Evolutionary conservation across 371 early-diverging fungal genomes (phyloP).

Genomic region (Capillidium rhysosporum): DNA sequence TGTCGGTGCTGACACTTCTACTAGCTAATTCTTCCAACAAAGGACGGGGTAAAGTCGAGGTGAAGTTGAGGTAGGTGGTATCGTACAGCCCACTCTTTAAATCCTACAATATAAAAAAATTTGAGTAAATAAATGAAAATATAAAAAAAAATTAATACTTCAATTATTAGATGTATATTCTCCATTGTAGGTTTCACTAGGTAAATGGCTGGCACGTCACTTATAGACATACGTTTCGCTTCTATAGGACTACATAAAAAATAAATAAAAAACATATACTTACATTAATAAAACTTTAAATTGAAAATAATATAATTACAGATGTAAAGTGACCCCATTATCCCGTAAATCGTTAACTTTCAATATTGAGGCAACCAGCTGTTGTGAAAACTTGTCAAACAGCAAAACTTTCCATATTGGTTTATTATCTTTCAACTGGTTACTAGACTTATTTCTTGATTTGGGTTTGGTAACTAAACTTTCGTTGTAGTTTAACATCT

Average conservation of each 20-base stretch:
- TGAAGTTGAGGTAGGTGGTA: conserved; percentile 88
- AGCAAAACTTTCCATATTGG: conserved; percentile 92
- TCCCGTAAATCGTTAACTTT: conserved; percentile 95
- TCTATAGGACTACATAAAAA: conserved; percentile 32
- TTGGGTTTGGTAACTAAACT: conserved; percentile 13
- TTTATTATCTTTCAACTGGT: conserved; percentile 13
- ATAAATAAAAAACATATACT: not conserved
- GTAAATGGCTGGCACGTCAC: conserved; percentile 96
- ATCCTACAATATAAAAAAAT: conserved; percentile 37
- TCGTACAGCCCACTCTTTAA: conserved; percentile 79
- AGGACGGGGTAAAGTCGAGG: conserved; percentile 65
- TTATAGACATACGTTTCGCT: conserved; percentile 63
- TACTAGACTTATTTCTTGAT: conserved; percentile 12
- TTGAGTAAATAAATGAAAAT: not conserved
- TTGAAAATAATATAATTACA: no score
- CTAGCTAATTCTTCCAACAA: conserved; percentile 89
- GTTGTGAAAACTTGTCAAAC: conserved; percentile 84
- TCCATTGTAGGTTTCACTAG: conserved; percentile 84
- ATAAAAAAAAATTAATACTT: conserved; percentile 21
- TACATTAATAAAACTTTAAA: not conserved
- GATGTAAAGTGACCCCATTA: conserved; percentile 95
- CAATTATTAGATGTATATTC: conserved; percentile 54
- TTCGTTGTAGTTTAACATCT: conserved; percentile 32
- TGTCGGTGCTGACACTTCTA: conserved; percentile 42
- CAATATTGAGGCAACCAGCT: conserved; percentile 92